Conservation (phyloP, 345 rosid genomes). For the Sisymbrium irio region DNA sequence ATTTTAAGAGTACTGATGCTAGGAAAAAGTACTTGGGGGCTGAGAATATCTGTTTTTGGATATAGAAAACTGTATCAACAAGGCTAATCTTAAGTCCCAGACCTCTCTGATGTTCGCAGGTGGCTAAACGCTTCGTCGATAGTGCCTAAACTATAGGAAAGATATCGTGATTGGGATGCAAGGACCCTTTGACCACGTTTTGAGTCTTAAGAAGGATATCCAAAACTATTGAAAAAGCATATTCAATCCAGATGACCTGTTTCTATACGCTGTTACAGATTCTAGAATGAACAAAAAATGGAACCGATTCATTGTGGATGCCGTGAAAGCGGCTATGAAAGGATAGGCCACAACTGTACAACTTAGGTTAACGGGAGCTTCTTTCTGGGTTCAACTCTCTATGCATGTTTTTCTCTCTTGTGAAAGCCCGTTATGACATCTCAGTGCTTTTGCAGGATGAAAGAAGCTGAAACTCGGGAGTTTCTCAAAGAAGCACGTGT, state of each 20-base stretch:
- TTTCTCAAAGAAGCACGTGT: constrained; percentile 78
- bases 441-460: constrained; percentile 51
- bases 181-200: constrained; percentile 91
- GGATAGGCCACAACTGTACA: constrained; percentile 94
- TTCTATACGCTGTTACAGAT: constrained; percentile 90
- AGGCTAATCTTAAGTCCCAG: neutral
- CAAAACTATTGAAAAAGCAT: constrained; percentile 27
- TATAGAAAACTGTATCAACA: neutral
- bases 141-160: constrained; percentile 73
- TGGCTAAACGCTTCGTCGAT: constrained; percentile 66
- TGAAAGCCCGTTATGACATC: neutral
- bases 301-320: constrained; percentile 61
- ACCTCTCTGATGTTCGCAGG: constrained; percentile 44
- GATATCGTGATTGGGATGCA: constrained; percentile 74
- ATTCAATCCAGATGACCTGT: constrained; percentile 63
- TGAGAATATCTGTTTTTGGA: neutral
- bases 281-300: constrained; percentile 77
- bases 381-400: constrained; percentile 2
- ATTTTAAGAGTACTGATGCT: too few relatives aligned
- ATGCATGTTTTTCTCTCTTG: neutral
- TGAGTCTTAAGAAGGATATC: constrained; percentile 50
- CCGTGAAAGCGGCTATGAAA: constrained; percentile 70
- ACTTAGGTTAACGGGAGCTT: constrained; percentile 49
- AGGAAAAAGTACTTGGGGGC: too few relatives aligned
- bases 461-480: constrained; percentile 57